These are phyloP conservation scores for Rugonectria rugulosa DNA, from an alignment of 2,329 filamentous ascomycete genomes.

Conservation along the genomic window DNA sequence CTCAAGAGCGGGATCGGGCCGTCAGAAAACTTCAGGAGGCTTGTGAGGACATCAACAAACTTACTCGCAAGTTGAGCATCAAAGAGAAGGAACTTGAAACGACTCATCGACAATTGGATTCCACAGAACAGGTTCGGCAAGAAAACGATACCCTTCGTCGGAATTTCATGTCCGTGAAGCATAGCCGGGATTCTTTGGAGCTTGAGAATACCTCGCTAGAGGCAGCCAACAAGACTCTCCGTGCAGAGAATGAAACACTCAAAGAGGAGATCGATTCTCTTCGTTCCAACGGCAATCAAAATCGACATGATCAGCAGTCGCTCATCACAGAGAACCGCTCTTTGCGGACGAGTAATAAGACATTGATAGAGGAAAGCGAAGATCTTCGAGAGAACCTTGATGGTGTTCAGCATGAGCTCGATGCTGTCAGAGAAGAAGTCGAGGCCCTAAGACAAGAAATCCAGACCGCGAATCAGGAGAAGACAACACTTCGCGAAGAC, in stretches of 20 bases:
- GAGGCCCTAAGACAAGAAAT: conserved; percentile 50
- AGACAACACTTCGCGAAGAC: conserved; percentile 55
- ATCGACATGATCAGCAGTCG: conserved; percentile 53
- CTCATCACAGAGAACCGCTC: conserved; percentile 55
- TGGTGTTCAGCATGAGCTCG: conserved; percentile 51
- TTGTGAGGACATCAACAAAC: conserved; percentile 63
- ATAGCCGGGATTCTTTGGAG: conserved; percentile 47
- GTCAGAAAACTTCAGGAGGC: conserved; percentile 68
- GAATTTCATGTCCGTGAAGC: conserved; percentile 51
- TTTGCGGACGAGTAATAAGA: conserved; percentile 50
- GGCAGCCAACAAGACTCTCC: conserved; percentile 50
- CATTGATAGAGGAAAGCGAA: conserved; percentile 52
- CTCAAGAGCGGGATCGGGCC: conserved; percentile 70
- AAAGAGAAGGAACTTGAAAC: conserved; percentile 53
- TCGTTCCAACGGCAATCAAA: conserved; percentile 50
- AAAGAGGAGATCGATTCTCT: conserved; percentile 51
- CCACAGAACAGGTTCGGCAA: conserved; percentile 48
- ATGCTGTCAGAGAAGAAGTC: conserved; percentile 49
- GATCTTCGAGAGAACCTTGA: conserved; percentile 53
- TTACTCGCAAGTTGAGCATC: conserved; percentile 51
- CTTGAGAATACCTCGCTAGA: conserved; percentile 52
- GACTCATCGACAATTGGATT: conserved; percentile 51
- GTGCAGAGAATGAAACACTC: conserved; percentile 45
- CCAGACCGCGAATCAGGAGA: conserved; percentile 52
- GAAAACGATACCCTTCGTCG: conserved; percentile 50